phyloP scores from a whole-genome alignment of 2,329 filamentous ascomycete genomes.

The Juglanconis sp. region DNA sequence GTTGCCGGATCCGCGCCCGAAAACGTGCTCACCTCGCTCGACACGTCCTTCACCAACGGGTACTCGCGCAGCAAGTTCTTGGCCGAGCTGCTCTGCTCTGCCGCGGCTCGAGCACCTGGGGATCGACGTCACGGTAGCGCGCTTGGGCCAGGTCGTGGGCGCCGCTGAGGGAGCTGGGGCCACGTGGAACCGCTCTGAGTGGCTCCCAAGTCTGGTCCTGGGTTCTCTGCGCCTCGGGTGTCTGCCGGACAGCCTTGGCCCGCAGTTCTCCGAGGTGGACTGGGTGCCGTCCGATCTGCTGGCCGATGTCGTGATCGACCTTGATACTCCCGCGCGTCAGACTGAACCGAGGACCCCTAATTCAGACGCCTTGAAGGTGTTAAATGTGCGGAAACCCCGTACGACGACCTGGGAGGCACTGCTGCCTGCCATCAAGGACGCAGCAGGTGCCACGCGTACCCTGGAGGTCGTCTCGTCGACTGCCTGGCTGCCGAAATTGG shows the following conservation, averaged over 20 bases:
- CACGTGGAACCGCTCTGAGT: not conserved
- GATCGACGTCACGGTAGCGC: conserved; percentile 28
- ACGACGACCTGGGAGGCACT: conserved; percentile 1
- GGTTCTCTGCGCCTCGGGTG: not conserved
- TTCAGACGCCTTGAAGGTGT: not conserved
- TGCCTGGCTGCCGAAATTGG: not conserved
- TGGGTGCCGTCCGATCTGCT: conserved; percentile 2
- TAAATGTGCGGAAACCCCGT: conserved; percentile 4
- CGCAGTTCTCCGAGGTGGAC: not conserved
- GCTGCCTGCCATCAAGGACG: not conserved
- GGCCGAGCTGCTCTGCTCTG: conserved; percentile 29
- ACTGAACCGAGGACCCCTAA: not conserved
- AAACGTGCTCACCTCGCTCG: conserved; percentile 23
- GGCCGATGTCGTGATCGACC: not conserved
- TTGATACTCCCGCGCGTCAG: not conserved
- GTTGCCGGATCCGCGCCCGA: conserved; percentile 1
- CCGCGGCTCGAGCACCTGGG: conserved; percentile 26
- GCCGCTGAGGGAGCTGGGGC: conserved; percentile 9
- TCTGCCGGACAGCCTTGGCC: not conserved
- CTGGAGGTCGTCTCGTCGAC: not conserved
- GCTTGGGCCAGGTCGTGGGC: conserved; percentile 33
- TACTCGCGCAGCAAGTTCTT: conserved; percentile 37
- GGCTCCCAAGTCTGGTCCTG: conserved; percentile 2
- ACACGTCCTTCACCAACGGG: conserved; percentile 25
- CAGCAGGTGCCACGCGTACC: not conserved